These are phyloP conservation scores for Noccaea caerulescens DNA, from an alignment of 345 rosid genomes.

Conservation along the genomic window DNA sequence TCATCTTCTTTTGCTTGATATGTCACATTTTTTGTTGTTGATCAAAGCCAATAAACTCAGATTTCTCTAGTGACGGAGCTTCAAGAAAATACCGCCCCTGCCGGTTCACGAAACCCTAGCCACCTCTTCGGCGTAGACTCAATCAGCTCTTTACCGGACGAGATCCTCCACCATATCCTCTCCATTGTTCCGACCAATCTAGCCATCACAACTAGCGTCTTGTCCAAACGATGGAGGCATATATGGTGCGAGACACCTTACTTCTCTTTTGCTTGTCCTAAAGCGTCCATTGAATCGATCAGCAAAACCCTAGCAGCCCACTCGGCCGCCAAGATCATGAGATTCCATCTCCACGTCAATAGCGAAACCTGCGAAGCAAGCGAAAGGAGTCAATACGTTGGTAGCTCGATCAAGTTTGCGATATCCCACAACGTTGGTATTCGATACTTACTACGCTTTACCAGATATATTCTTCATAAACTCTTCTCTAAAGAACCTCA, in stretches of 20 bases:
- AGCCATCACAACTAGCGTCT: not conserved
- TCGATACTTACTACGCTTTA: not conserved
- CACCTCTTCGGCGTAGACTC: not conserved
- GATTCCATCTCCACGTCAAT: not conserved
- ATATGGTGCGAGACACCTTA: slow-evolving; percentile 7
- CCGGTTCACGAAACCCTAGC: not conserved
- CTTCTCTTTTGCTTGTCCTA: not conserved
- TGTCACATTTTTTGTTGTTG: no score
- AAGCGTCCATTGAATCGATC: not conserved
- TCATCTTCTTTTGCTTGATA: no score
- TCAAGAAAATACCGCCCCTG: not conserved
- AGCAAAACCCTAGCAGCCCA: not conserved
- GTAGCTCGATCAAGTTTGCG: slow-evolving; percentile 11
- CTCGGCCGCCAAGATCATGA: not conserved
- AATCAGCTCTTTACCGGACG: slow-evolving; percentile 22
- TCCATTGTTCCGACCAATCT: slow-evolving; percentile 2
- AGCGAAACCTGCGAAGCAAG: no score
- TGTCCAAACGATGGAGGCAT: slow-evolving; percentile 19
- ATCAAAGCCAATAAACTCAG: no score
- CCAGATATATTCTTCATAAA: not conserved
- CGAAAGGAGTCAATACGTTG: not conserved
- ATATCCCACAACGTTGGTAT: slow-evolving; percentile 10
- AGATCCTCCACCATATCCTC: slow-evolving; percentile 9
- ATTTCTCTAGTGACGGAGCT: no score
- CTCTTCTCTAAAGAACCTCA: slow-evolving; percentile 5